Evolutionary conservation across 768 basidiomycete species (phyloP), one percentile per base, ranked within the genome.

Genomic region (Rhodotorula paludigena): DNA sequence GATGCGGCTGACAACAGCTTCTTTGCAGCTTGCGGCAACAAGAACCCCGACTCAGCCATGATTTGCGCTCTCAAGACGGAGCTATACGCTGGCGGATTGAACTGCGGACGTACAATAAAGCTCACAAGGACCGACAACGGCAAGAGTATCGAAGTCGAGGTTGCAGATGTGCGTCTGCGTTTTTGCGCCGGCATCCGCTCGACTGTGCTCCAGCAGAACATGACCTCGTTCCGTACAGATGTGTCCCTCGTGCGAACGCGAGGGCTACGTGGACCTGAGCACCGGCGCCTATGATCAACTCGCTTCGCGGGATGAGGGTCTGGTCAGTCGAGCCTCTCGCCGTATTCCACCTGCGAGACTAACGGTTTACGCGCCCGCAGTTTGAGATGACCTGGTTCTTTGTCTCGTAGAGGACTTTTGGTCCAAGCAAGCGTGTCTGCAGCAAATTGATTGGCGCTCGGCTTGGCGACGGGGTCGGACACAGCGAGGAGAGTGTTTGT

Each of bases 71-170:
- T 59, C 9, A 9, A 35, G 23, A 48, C 57, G 18, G 5, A 23
- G 33, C 45, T 48, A 5, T 59, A 59, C 36, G 45, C 6, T 16
- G 14, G 7, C 14, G 57, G 57, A 2, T 25, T 15, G 6, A 35
- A 48, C 57, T 59, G 57, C 47, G 57, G 57, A 25, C 18, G 25
- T 20, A 48, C 23, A 28, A 48, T 48, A 25, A n/a, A n/a, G 45
- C 20, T 59, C 44, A 48, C 57, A 23, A 35, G 57, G 16, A 59
- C 45, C 2, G 45, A 47, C 25, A 38, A 48, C 35, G 33, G 20
- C 25, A 33, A 48, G 33, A n/a, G 21, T 21, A 30, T 57, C 8
- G 56, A 30, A 30, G 56, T 44, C 25, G 32, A 23, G 15, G 44
- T 47, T 21, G 21, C 42, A 10, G n/a, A 25, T 20, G 57, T 47